Evolutionary conservation across 2,329 filamentous ascomycete genomes (phyloP).

Genomic region (Colletotrichum sp.): DNA sequence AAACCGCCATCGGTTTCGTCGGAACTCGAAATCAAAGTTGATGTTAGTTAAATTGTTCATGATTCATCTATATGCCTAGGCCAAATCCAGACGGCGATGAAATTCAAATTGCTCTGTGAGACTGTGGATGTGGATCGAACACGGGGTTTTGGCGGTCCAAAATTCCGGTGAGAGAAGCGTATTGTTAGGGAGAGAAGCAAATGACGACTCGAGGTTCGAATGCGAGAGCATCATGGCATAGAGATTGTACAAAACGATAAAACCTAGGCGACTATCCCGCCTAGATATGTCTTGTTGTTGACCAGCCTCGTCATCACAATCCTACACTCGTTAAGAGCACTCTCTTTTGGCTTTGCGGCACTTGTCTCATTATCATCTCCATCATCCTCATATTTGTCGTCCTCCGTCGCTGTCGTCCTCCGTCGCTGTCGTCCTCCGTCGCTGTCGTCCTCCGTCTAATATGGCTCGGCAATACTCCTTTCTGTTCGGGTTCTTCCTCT

Average conservation of each 20-base stretch:
- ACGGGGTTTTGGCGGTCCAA: not conserved
- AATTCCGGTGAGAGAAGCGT: not conserved
- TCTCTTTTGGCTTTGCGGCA: not conserved
- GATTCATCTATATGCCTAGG: not conserved
- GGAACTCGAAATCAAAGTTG: not conserved
- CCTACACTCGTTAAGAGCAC: not conserved
- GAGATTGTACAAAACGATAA: not conserved
- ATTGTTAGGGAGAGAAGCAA: not conserved
- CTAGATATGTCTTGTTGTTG: not conserved
- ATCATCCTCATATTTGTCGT: not conserved
- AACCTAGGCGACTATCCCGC: not conserved
- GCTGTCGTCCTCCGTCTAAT: not conserved
- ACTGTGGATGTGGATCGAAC: not conserved
- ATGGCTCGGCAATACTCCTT: not conserved
- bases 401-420: not conserved
- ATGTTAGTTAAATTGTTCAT: not conserved
- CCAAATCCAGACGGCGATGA: not conserved
- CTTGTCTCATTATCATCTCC: not conserved
- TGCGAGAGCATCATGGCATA: not conserved
- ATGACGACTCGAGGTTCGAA: fast-evolving
- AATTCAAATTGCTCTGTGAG: not conserved
- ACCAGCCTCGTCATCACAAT: not conserved
- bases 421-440: fast-evolving
- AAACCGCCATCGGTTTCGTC: not conserved
- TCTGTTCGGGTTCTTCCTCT: not conserved